Base-by-base conservation (phyloP, 2,329 filamentous ascomycete genomes). In the Exophiala oligosperma region DNA sequence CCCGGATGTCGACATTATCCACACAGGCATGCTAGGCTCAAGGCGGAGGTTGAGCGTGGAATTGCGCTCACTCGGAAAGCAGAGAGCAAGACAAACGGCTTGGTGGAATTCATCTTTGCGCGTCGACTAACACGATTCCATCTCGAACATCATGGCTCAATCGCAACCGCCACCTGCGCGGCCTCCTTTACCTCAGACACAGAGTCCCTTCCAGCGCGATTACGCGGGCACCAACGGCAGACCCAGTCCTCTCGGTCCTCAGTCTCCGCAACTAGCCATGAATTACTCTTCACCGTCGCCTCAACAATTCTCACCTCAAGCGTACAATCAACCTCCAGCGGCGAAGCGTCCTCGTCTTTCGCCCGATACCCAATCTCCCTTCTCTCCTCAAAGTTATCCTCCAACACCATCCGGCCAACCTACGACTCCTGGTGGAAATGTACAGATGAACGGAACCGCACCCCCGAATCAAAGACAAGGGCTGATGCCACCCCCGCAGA, bases 291-390 rank as follows among this genome's bases (percentile, higher is more conserved):
- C 86, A 61, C 85, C 85, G 65, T 81, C 83, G 29, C 86, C 84
- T 57, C 81, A 81, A 49, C 80, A 82, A 37, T 81, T 85, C 24
- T 87, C 87, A 24, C 85, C 63, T 40, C 58, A 60, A 23, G 57
- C 62, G 41, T 65, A 54, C 53, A 52, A 51, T 38, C 65, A 68
- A 40, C 83, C 87, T 49, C 89, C 89, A 49, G 86, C 90, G 14
- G 84, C 83, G 59, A 93, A 94, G 77, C 84, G 89, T 71, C 87
- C 83, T 71, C 87, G 85, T 56, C 76, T 90, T 49, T 90, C 88
- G 26, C 86, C 88, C 52, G 86, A 86, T 57, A 83, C 86, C 35
- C 76, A 80, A n/a, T 86, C 88, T 52, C 80, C 74, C 28, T 86
- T 87, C 65, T 86, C 60, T 12, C 44, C 55, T 1, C 57, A 54